phyloP scores from a whole-genome alignment of 1,284 basidiomycete genomes.

The Cyathus olla region DNA sequence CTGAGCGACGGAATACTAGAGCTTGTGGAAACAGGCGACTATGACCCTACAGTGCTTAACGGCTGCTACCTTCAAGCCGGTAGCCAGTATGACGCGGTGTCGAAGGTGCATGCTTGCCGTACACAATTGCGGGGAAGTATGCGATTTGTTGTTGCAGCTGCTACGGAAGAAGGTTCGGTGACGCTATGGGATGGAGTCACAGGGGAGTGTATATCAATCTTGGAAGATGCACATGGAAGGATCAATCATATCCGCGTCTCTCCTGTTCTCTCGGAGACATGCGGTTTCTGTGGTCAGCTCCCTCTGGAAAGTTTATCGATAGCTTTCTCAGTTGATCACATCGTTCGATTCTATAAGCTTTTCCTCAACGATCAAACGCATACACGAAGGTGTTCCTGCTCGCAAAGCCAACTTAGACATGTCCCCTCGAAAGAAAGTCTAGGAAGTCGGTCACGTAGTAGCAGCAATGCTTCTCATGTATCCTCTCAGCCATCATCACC shows the following conservation, averaged over 20 bases:
- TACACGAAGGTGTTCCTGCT: slow-evolving; percentile 72
- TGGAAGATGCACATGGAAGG: slow-evolving; percentile 68
- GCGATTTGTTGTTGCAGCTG: slow-evolving; percentile 67
- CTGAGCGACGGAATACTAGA: slow-evolving; percentile 75
- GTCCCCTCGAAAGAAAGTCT: slow-evolving; percentile 55
- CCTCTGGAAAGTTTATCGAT: slow-evolving; percentile 72
- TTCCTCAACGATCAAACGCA: slow-evolving; percentile 66
- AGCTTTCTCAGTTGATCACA: slow-evolving; percentile 70
- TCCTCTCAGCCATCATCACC: slow-evolving; percentile 53
- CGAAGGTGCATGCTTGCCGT: slow-evolving; percentile 62
- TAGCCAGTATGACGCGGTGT: slow-evolving; percentile 63
- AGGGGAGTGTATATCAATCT: slow-evolving; percentile 66
- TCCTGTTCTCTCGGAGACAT: slow-evolving; percentile 61
- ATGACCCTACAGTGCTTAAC: slow-evolving; percentile 47
- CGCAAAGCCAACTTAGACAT: slow-evolving; percentile 56
- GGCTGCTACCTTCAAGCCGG: slow-evolving; percentile 67
- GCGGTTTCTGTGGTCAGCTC: slow-evolving; percentile 74
- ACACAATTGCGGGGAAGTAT: slow-evolving; percentile 60
- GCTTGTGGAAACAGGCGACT: slow-evolving; percentile 61
- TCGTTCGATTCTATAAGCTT: slow-evolving; percentile 70
- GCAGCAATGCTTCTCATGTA: slow-evolving; percentile 54
- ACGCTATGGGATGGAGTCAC: slow-evolving; percentile 77
- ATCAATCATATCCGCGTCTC: slow-evolving; percentile 66
- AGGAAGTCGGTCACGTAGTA: slow-evolving; percentile 68
- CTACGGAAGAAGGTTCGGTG: slow-evolving; percentile 74